Conservation (phyloP, 495 filamentous ascomycete species). For the Aspergillus wentii region DNA sequence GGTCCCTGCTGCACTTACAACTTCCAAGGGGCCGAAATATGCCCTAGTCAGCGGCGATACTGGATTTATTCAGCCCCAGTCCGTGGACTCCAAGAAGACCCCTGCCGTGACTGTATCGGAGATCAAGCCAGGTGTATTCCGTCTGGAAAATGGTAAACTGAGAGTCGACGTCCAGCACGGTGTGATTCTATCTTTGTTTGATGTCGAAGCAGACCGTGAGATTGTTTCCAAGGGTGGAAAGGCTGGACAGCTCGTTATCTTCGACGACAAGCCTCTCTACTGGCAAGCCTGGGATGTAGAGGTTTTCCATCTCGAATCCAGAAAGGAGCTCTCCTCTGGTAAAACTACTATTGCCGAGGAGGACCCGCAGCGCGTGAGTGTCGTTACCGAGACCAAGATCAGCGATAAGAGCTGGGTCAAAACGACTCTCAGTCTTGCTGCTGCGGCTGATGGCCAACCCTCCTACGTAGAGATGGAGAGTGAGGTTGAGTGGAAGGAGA, state of each 20-base stretch:
- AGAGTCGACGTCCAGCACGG: slow-evolving; percentile 67
- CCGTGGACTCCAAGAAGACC: slow-evolving; percentile 38
- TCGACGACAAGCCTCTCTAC: slow-evolving; percentile 96
- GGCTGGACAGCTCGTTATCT: slow-evolving; percentile 89
- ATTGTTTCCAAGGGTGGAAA: slow-evolving; percentile 73
- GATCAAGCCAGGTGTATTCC: slow-evolving; percentile 63
- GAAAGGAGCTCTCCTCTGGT: slow-evolving; percentile 63
- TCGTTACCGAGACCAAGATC: slow-evolving; percentile 78
- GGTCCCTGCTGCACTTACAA: slow-evolving; percentile 36
- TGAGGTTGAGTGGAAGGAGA: slow-evolving; percentile 90
- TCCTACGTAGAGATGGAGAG: slow-evolving; percentile 73
- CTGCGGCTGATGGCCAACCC: slow-evolving; percentile 56
- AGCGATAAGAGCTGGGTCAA: slow-evolving; percentile 83
- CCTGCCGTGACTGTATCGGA: slow-evolving; percentile 59
- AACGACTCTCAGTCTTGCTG: slow-evolving; percentile 76
- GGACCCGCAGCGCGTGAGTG: slow-evolving; percentile 69
- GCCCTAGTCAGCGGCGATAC: slow-evolving; percentile 38
- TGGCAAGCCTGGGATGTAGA: slow-evolving; percentile 99
- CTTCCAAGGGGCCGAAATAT: slow-evolving; percentile 36
- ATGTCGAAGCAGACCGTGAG: slow-evolving; percentile 65
- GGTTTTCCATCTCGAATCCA: slow-evolving; percentile 87
- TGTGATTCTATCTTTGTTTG: slow-evolving; percentile 75
- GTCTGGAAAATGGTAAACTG: slow-evolving; percentile 71
- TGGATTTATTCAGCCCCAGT: slow-evolving; percentile 45
- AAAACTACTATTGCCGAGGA: slow-evolving; percentile 66